Evolutionary conservation across 768 basidiomycete species (phyloP), one percentile per base, ranked within the genome.

Genomic region (Cystofilobasidium ferigula): DNA sequence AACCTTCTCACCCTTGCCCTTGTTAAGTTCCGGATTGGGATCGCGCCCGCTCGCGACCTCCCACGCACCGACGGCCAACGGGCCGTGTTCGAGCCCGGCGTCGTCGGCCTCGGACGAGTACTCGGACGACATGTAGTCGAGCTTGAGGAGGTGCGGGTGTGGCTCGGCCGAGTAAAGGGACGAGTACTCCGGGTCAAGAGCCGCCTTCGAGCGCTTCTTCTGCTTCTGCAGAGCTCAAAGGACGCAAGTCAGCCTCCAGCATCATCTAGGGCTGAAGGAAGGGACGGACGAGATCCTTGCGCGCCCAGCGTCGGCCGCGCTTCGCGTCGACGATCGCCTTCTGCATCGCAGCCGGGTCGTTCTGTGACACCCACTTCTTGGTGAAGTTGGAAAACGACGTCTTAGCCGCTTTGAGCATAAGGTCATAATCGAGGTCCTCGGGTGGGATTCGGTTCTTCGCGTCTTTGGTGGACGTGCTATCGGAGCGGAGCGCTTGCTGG

Each of bases 61-160:
- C 38, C 69, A 69, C 69, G 70, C 35, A 59, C 63, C 64, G 28
- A n/a, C 24, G 53, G 42, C 22, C 67, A 36, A 7, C 35, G 32
- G 40, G 24, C 18, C 51, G 16, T 22, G 24, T 10, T 34, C 59
- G 14, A 54, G 51, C 42, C 36, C 47, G 9, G 26, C 54, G 32
- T 34, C 30, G 36, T 57, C 42, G 1, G 72, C 74, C 28, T 73
- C 69, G 18, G 73, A 73, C 1, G 75, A 76, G 53, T 74, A 73
- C 64, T 76, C 75, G 24, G 71, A 72, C 13, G 74, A 74, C 73
- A 74, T 73, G 69, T 76, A 76, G 51, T 76, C 74, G 57, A 76
- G 68, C 26, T 69, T 71, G 1, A 74, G 63, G 3, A 71, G 69
- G 16, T 69, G 53, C 10, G 68, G 71, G 42, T 35, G 8, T 24